Conservation (phyloP, 257 asterid genomes). For the Solanum chmielewskii region DNA sequence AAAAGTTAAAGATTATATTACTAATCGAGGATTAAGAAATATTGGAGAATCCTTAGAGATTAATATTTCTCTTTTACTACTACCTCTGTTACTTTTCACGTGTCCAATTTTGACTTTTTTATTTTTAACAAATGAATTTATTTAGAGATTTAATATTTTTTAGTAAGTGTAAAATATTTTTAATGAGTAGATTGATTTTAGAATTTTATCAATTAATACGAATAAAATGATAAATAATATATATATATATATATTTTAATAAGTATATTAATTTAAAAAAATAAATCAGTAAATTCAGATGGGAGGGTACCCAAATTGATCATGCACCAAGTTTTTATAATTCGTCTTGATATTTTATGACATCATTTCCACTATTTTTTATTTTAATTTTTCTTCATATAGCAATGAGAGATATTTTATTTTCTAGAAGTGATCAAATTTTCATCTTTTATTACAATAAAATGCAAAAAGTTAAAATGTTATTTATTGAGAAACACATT, state of each 20-base stretch:
- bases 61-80: not conserved
- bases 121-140: no score
- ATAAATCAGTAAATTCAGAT: fast-evolving
- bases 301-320: not conserved
- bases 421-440: not conserved
- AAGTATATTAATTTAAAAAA: no score
- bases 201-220: no score
- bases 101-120: no score
- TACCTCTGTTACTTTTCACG: no score
- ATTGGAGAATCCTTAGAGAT: not conserved
- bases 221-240: no score
- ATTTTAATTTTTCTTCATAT: not conserved
- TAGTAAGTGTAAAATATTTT: no score
- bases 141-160: no score
- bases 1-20: not conserved
- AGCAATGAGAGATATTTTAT: not conserved
- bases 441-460: not conserved
- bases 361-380: not conserved
- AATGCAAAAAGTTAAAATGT: not conserved
- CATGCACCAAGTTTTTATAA: not conserved
- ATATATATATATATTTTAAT: no score
- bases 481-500: not conserved
- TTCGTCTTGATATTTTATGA: not conserved
- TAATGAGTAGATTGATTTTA: no score
- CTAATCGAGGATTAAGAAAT: not conserved